phyloP scores from a whole-genome alignment of 2,329 filamentous ascomycete genomes.

The Alternaria infectoria region DNA sequence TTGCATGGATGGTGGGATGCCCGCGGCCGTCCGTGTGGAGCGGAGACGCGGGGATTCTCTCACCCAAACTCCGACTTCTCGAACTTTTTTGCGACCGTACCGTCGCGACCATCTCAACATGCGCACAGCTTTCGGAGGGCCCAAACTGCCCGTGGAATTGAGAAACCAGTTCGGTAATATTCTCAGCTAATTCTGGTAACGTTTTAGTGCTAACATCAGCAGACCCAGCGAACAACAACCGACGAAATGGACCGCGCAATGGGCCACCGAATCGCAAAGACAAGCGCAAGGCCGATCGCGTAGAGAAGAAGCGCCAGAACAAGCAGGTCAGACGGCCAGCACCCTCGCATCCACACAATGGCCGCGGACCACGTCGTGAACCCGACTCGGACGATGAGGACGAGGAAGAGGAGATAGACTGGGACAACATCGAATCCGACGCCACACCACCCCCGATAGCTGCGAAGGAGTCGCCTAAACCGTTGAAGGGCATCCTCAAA shows the following conservation, averaged over 20 bases:
- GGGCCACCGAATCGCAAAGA: constrained; percentile 63
- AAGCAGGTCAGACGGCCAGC: constrained; percentile 20
- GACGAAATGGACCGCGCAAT: constrained; percentile 33
- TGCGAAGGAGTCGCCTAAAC: constrained; percentile 31
- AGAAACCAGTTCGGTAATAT: constrained; percentile 51
- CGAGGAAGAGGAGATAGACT: constrained; percentile 34
- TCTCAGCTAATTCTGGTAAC: not conserved
- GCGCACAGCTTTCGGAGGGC: constrained; percentile 48
- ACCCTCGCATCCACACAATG: constrained; percentile 24
- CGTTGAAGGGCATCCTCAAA: constrained; percentile 40
- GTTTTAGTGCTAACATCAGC: constrained; percentile 6
- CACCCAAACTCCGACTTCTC: constrained; percentile 32
- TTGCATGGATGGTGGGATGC: constrained; percentile 26
- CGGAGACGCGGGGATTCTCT: constrained; percentile 27
- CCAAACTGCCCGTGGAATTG: constrained; percentile 55
- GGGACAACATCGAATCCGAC: constrained; percentile 45
- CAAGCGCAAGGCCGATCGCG: constrained; percentile 69
- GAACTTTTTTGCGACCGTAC: constrained; percentile 39
- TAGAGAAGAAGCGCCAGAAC: constrained; percentile 62
- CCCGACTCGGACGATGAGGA: constrained; percentile 28
- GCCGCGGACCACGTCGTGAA: constrained; percentile 11
- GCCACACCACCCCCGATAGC: constrained; percentile 23
- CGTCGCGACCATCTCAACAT: constrained; percentile 34
- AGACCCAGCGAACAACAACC: constrained; percentile 39
- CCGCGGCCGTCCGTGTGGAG: constrained; percentile 22